A percentile compares a stretch with the other conserved stretches of the same genome.
phyloP scores from a whole-genome alignment of 148 eudicot genomes.

The Talinum fruticosum region DNA sequence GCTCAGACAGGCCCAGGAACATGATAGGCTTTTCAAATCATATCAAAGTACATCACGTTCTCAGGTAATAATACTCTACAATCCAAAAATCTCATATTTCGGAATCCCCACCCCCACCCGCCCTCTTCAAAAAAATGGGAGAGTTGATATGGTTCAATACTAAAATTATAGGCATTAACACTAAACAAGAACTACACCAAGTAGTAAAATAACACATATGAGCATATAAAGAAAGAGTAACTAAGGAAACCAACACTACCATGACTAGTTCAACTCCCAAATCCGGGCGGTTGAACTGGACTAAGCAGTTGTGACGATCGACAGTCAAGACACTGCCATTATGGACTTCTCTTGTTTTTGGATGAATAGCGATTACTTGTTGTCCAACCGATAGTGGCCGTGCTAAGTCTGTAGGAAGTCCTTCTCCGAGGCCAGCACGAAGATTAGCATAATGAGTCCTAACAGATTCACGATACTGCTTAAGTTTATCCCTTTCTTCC shows the following conservation, averaged over 20 bases:
- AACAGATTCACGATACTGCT: slow-evolving; percentile 83
- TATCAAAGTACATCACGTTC: neutral
- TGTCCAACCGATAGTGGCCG: slow-evolving; percentile 85
- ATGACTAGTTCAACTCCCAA: slow-evolving; percentile 76
- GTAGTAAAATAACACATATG: neutral
- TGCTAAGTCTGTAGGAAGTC: slow-evolving; percentile 83
- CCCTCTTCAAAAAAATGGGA: no score
- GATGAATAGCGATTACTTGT: slow-evolving; percentile 83
- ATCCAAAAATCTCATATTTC: neutral
- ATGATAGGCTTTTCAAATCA: neutral
- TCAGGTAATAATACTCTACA: neutral
- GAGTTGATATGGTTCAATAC: neutral
- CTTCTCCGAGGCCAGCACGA: slow-evolving; percentile 74
- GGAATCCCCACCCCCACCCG: no score
- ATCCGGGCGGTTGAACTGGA: slow-evolving; percentile 86
- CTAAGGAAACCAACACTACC: slow-evolving; percentile 41
- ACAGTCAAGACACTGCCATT: slow-evolving; percentile 84
- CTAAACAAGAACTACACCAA: neutral
- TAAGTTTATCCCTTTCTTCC: slow-evolving; percentile 84
- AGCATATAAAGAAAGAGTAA: neutral
- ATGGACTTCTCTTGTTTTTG: slow-evolving; percentile 78
- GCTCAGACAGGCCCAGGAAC: neutral
- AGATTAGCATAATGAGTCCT: slow-evolving; percentile 76
- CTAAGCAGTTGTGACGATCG: slow-evolving; percentile 63
- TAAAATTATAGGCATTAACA: neutral